Conservation (phyloP, 2,329 filamentous ascomycete species). For the Massarina eburnea region DNA sequence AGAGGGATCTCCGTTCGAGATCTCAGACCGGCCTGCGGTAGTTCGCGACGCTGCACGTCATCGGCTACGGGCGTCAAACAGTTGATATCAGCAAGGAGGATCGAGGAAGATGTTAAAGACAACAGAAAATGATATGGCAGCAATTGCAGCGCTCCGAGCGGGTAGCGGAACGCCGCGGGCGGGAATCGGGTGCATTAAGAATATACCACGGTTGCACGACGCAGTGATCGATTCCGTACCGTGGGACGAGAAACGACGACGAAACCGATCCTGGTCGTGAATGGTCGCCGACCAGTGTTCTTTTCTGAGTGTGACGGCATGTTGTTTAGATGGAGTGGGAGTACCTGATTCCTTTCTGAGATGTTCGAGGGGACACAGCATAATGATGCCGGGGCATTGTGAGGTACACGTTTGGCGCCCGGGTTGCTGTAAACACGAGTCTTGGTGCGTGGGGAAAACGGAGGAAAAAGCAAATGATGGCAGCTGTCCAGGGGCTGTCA, state of each 20-base stretch:
- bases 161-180: constrained; percentile 4
- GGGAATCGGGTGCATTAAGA: neutral
- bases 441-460: too few relatives aligned
- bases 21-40: neutral
- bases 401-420: neutral
- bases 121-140: neutral
- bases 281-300: constrained; percentile 2
- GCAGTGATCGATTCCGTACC: neutral
- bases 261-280: constrained; percentile 4
- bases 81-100: neutral
- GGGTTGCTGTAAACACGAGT: too few relatives aligned
- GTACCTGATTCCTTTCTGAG: constrained; percentile 3
- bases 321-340: constrained; percentile 2
- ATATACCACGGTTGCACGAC: constrained; percentile 7
- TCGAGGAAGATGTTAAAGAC: neutral
- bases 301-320: constrained; percentile 8
- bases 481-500: too few relatives aligned
- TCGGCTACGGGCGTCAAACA: neutral
- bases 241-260: constrained; percentile 2
- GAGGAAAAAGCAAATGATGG: too few relatives aligned
- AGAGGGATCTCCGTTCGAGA: neutral
- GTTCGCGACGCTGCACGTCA: neutral
- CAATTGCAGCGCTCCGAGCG: neutral
- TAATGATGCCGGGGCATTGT: neutral
- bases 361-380: constrained; percentile 1